Percentiles rank a stretch among this genome's conserved stretches.
Evolutionary conservation across 2,329 filamentous ascomycete genomes (phyloP).

Genomic region (Ascochyta viciae-villosae): DNA sequence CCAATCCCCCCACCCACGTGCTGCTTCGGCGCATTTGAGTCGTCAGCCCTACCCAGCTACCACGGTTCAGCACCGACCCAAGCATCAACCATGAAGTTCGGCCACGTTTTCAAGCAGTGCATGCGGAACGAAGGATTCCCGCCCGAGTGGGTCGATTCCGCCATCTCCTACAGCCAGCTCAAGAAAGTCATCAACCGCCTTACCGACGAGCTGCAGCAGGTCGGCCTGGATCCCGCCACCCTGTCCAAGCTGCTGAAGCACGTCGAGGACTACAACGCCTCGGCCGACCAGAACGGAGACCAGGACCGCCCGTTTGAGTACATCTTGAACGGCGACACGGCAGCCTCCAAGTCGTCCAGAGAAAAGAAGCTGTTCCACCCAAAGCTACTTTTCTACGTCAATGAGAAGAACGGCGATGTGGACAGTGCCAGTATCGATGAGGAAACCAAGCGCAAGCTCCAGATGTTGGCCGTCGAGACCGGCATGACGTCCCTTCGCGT

Average conservation of each 20-base stretch:
- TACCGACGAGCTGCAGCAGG: constrained; percentile 70
- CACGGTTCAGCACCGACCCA: constrained; percentile 10
- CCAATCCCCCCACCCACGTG: constrained; percentile 40
- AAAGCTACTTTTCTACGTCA: constrained; percentile 73
- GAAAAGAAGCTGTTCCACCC: constrained; percentile 61
- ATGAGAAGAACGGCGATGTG: constrained; percentile 69
- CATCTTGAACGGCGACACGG: constrained; percentile 35
- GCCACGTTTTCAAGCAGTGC: constrained; percentile 74
- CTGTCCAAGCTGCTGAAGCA: constrained; percentile 68
- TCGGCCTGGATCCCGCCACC: constrained; percentile 76
- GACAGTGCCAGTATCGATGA: constrained; percentile 73
- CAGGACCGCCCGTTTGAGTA: constrained; percentile 48
- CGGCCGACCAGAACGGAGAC: constrained; percentile 31
- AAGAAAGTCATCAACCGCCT: constrained; percentile 91
- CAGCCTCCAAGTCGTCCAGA: constrained; percentile 10
- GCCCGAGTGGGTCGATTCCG: constrained; percentile 71
- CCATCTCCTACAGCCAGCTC: constrained; percentile 82
- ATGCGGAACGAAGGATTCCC: constrained; percentile 78
- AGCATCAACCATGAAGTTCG: constrained; percentile 77
- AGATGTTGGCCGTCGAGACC: constrained; percentile 63
- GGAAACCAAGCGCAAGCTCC: constrained; percentile 68
- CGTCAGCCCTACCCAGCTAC: constrained; percentile 29
- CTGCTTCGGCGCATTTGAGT: constrained; percentile 26
- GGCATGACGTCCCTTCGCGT: constrained; percentile 50
- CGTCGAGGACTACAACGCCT: constrained; percentile 46